phyloP scores from a whole-genome alignment of 1,284 basidiomycete species.

The Agroathelia rolfsii region DNA sequence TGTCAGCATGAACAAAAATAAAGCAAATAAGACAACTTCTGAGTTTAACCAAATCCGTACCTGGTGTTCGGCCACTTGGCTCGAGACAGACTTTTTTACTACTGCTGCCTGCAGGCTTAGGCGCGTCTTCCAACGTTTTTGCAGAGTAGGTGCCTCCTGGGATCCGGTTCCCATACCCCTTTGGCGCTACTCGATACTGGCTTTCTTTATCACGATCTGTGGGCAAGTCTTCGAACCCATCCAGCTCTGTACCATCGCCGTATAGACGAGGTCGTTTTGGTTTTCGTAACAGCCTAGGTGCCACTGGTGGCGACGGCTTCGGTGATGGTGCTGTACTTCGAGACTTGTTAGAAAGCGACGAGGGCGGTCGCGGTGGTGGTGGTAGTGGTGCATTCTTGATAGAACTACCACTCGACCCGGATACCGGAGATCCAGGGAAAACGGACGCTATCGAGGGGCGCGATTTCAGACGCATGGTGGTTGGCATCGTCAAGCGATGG shows the following conservation, averaged over 20 bases:
- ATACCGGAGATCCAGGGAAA: constrained; percentile 43
- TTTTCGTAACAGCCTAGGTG: constrained; percentile 61
- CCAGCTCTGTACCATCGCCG: constrained; percentile 90
- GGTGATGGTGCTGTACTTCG: too few species aligned
- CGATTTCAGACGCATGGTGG: constrained; percentile 59
- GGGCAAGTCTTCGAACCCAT: constrained; percentile 83
- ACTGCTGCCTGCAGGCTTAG: too few species aligned
- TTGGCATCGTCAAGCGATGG: constrained; percentile 80
- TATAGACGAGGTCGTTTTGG: constrained; percentile 68
- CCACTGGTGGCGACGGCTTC: constrained; percentile 28
- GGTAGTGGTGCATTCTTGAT: constrained; percentile 12
- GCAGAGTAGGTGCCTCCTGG: constrained; percentile 38
- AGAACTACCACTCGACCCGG: constrained; percentile 18
- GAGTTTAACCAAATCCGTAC: too few species aligned
- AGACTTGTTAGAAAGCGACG: too few species aligned
- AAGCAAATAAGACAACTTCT: too few species aligned
- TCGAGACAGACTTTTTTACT: too few species aligned
- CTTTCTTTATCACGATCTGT: constrained; percentile 77
- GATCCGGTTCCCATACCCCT: constrained; percentile 50
- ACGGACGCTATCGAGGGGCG: constrained; percentile 66
- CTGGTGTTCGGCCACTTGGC: too few species aligned
- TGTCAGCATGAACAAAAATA: too few species aligned
- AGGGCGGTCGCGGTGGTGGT: too few species aligned
- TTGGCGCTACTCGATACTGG: constrained; percentile 59
- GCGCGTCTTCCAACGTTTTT: constrained; percentile 29